These are phyloP conservation scores for Pichia phayaonensis DNA, from an alignment of 805 yeast species.

Conservation along the genomic window DNA sequence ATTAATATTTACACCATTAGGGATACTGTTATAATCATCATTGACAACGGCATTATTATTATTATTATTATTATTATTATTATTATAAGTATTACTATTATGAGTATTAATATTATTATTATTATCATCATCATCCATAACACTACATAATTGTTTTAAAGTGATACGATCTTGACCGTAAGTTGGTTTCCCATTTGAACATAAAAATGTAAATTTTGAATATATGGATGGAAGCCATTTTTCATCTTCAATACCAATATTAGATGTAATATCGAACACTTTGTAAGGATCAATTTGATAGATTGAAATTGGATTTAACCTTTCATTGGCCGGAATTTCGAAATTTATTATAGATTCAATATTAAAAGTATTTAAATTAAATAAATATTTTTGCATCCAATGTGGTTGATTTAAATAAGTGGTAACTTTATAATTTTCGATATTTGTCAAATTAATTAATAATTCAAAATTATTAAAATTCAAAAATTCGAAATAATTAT, in stretches of 20 bases:
- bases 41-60: too few relatives aligned
- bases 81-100: background rate
- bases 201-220: background rate
- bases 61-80: too few relatives aligned
- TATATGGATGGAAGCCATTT: background rate
- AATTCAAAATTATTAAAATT: background rate
- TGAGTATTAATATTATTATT: background rate
- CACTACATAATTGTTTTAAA: background rate
- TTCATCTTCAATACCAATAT: background rate
- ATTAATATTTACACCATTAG: background rate
- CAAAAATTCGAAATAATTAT: slow-evolving; percentile 1
- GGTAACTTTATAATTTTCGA: background rate
- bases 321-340: background rate
- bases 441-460: background rate
- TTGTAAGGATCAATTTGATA: background rate
- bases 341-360: background rate
- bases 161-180: background rate
- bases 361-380: background rate
- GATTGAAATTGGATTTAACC: background rate
- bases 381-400: background rate
- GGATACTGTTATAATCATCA: background rate
- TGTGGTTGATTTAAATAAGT: background rate
- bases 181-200: background rate
- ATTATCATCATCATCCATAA: background rate
- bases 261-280: background rate